Evolutionary conservation across 106 monocot genomes (phyloP).

Genomic region (Dendrobium nobile): DNA sequence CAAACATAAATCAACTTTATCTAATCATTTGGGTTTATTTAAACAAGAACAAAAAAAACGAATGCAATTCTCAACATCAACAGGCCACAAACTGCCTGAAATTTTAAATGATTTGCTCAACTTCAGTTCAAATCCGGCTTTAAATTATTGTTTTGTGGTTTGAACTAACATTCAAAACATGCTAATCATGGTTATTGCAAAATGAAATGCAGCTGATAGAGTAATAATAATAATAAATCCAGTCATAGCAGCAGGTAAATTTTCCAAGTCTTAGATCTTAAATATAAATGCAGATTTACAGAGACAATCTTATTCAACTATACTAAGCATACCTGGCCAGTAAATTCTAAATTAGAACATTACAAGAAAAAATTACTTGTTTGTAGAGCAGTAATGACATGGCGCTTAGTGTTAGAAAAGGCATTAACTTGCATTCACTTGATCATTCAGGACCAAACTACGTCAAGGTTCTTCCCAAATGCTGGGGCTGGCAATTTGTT

Average conservation of each 20-base stretch:
- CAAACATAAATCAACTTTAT: too few relatives aligned
- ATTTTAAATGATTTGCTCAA: too few relatives aligned
- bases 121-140: too few relatives aligned
- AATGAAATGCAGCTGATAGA: too few relatives aligned
- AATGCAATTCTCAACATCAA: too few relatives aligned
- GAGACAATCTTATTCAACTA: background rate
- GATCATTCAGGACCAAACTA: slow-evolving; percentile 30
- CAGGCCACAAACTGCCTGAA: too few relatives aligned
- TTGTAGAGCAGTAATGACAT: background rate
- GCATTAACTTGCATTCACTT: background rate
- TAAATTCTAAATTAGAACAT: background rate
- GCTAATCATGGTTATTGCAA: too few relatives aligned
- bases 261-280: background rate
- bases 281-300: background rate
- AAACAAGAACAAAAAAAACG: too few relatives aligned
- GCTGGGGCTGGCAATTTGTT: slow-evolving; percentile 32
- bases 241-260: background rate
- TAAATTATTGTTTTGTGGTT: too few relatives aligned
- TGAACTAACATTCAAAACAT: too few relatives aligned
- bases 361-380: background rate
- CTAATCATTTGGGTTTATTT: too few relatives aligned
- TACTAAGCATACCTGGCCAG: background rate
- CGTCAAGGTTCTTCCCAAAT: slow-evolving; percentile 35
- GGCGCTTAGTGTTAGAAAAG: background rate
- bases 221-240: too few relatives aligned